Percentiles rank a stretch among this genome's conserved stretches.
Evolutionary conservation across 2,329 filamentous ascomycete species (phyloP).

Genomic region (Penicillium sp.): DNA sequence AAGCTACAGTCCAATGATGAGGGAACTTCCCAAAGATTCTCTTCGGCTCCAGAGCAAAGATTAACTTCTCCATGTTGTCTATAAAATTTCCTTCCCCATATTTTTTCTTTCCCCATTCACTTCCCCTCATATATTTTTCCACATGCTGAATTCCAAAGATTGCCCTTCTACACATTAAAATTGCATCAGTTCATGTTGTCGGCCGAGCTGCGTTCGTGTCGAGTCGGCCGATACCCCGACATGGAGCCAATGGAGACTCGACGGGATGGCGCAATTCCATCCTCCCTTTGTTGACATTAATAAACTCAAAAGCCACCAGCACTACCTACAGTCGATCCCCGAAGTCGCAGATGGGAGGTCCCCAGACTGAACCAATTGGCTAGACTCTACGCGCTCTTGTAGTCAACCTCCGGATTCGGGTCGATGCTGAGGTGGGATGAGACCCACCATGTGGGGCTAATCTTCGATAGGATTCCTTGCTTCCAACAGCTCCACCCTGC

Average conservation of each 20-base stretch:
- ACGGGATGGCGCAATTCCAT: conserved; percentile 35
- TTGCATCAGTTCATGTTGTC: conserved; percentile 9
- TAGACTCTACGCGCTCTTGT: not conserved
- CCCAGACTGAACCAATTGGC: not conserved
- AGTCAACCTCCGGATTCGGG: not conserved
- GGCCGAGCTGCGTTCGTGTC: conserved; percentile 19
- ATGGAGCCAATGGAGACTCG: conserved; percentile 29
- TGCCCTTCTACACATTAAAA: not conserved
- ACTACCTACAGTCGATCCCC: not conserved
- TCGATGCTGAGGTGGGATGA: not conserved
- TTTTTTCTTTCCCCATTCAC: not conserved
- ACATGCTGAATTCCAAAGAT: not conserved
- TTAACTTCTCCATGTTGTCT: not conserved
- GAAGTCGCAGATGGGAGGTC: not conserved
- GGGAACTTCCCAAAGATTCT: not conserved
- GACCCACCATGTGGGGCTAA: conserved; percentile 8
- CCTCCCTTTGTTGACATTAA: conserved; percentile 3
- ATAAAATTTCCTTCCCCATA: not conserved
- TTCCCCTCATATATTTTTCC: not conserved
- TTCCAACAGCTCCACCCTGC: not conserved
- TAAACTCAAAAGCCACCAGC: not conserved
- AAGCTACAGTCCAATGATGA: not conserved
- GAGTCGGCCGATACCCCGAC: conserved; percentile 24
- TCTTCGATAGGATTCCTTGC: not conserved
- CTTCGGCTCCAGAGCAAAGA: not conserved